Percentiles rank a stretch among this genome's conserved stretches.
Evolutionary conservation across 257 asterid species (phyloP).

Genomic region (Salvia splendens): DNA sequence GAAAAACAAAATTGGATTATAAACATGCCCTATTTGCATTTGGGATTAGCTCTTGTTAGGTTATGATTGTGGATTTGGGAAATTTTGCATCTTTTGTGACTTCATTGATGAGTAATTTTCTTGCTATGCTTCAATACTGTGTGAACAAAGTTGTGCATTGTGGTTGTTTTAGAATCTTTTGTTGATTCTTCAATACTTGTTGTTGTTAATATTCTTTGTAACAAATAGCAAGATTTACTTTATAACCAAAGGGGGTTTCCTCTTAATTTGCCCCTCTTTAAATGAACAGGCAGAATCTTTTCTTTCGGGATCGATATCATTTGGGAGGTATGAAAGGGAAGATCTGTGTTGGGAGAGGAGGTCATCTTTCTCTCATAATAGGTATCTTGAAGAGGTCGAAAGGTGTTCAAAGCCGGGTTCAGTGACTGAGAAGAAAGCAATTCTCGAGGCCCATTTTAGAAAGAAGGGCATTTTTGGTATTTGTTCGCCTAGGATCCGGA

Average conservation of each 20-base stretch:
- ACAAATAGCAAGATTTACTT: neutral
- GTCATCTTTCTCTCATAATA: constrained; percentile 80
- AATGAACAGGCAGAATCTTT: constrained; percentile 59
- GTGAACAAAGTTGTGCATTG: neutral
- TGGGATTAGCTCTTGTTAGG: constrained; percentile 1
- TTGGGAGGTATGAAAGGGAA: constrained; percentile 78
- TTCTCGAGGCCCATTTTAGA: constrained; percentile 80
- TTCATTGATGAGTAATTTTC: neutral
- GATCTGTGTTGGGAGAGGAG: constrained; percentile 85
- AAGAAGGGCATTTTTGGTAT: constrained; percentile 51
- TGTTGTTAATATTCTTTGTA: neutral
- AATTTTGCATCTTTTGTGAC: neutral
- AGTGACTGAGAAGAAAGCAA: constrained; percentile 80
- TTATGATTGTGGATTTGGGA: constrained; percentile 21
- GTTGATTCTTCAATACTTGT: neutral
- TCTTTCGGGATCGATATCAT: constrained; percentile 79
- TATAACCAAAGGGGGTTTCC: neutral
- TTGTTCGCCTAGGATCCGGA: constrained; percentile 45
- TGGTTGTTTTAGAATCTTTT: neutral
- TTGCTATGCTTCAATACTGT: neutral
- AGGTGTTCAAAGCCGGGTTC: constrained; percentile 82
- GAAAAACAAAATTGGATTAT: neutral
- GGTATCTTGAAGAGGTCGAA: constrained; percentile 88
- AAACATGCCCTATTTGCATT: neutral
- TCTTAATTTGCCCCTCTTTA: constrained; percentile 21